Evolutionary conservation across 352 stramenopile genomes (phyloP), one percentile per base, ranked within the genome.

Genomic region (Phytophthora hybrid): DNA sequence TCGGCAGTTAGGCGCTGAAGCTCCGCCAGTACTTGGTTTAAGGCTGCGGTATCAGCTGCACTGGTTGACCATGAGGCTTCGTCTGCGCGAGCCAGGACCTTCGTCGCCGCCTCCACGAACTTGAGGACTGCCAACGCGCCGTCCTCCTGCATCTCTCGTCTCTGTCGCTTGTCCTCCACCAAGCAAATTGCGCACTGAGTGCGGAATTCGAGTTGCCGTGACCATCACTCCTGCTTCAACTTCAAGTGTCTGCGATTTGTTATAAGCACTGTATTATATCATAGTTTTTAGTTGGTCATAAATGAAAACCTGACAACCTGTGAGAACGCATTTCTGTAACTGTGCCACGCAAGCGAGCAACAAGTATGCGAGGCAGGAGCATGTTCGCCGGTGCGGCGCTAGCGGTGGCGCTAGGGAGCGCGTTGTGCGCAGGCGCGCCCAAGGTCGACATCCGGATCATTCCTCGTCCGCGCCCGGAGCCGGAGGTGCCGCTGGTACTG

Each of bases 401-500:
- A 47, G 63, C 59, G 23, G n/a, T 83, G 21, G 67, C 71, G 53
- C 55, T 85, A 1, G 61, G 55, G 10, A 65, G 66, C 54, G 41
- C 66, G n/a, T 26, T 80, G 23, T 88, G 82, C 49, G 52, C 58
- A 0, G 87, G 76, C 18, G 77, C 77, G 2, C 84, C 80, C 21
- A 91, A 81, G 57, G 78, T 92, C n/a, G 71, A 81, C n/a, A 94
- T 94, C 57, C 79, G 77, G 7, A 68, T 94, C 29, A 78, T 92
- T 18, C 53, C 77, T 54, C 84, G 85, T 1, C 74, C 81, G 16
- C 63, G 61, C 0, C 51, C 63, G 1, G 68, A 72, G 60, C 19
- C 58, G 31, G 53, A 73, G 44, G 44, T 46, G 14, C 29, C 60
- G 18, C 69, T 66, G 6, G 47, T 65, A 13, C 29, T 73, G 49